A percentile compares a stretch with the other conserved stretches of the same genome.
Evolutionary conservation across 352 stramenopile genomes (phyloP).

Genomic region (Nannochloropsis limnetica): DNA sequence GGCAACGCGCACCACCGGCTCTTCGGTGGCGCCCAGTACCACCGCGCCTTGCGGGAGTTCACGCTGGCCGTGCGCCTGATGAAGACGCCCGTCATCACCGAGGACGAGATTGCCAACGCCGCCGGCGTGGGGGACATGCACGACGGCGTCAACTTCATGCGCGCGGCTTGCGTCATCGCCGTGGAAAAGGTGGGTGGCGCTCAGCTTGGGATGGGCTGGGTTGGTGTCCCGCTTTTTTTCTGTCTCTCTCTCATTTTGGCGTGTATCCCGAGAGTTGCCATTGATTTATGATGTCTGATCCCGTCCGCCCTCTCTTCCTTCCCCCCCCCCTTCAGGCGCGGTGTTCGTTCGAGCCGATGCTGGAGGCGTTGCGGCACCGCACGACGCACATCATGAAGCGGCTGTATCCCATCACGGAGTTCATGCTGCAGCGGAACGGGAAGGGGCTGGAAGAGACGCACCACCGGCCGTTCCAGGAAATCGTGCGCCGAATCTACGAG

Average conservation of each 20-base stretch:
- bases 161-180: slow-evolving; percentile 67
- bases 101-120: slow-evolving; percentile 71
- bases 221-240: not conserved
- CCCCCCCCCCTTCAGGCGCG: slow-evolving; percentile 46
- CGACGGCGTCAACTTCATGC: slow-evolving; percentile 69
- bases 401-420: slow-evolving; percentile 61
- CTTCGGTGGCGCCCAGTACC: slow-evolving; percentile 68
- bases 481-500: slow-evolving; percentile 62
- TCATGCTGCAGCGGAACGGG: slow-evolving; percentile 62
- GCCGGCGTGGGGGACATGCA: slow-evolving; percentile 66
- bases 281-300: not conserved
- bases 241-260: not conserved
- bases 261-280: not conserved
- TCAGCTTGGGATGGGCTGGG: not conserved
- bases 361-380: slow-evolving; percentile 59
- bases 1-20: slow-evolving; percentile 61
- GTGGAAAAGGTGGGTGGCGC: slow-evolving; percentile 59
- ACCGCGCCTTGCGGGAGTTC: slow-evolving; percentile 65
- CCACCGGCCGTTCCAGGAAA: slow-evolving; percentile 51
- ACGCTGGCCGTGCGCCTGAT: slow-evolving; percentile 62
- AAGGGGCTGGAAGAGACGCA: slow-evolving; percentile 51
- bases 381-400: slow-evolving; percentile 65
- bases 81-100: slow-evolving; percentile 59
- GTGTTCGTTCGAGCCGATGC: slow-evolving; percentile 61
- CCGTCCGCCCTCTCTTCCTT: not conserved